Base-by-base conservation (phyloP, 2,329 filamentous ascomycete genomes). In the Teratosphaeria destructans region DNA sequence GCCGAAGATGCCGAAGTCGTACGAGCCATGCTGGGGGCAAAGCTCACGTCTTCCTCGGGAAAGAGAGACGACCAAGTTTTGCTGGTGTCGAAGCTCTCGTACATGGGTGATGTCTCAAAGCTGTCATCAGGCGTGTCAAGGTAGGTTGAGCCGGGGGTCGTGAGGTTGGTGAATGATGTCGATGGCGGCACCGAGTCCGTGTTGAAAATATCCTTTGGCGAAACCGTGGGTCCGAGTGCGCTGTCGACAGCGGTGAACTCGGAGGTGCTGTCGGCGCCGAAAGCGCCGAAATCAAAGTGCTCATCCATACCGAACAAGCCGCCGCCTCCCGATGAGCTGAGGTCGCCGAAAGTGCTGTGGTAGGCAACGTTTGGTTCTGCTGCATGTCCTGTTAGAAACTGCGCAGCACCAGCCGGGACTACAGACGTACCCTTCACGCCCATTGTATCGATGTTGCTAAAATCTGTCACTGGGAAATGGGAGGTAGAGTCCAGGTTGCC, bases 111-210 rank as follows among this genome's bases (percentile, higher is more conserved):
- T 19, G 88, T 85, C 69, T 94, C 85, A 68, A 85, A 90, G 71
- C 81, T 82, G 67, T 89, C 86, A 62, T 74, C 74, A 11, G 90
- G 90, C 57, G 90, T 95, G 68, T 86, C 88, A 70, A 88, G 82
- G 68, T 85, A 86, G 60, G 85, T 80, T n/a, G 88, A 89, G 65
- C 77, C 77, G 53, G 91, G 91, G 61, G 91, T 94, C 60, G 90
- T 95, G 74, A 96, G 71, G 64, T 90, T 85, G 39, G 91, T 95
- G 71, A 94, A 85, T 37, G 89, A 85, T 54, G 86, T 82, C 2
- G 91, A 95, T 70, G 89, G 89, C 34, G 91, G 91, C 43, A 90
- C 85, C 63, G 90, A 95, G 61, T 82, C 79, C 68, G 89, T 84
- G 66, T 85, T 83, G 67, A 92, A 79, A 65, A 95, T 79, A 69